These are phyloP conservation scores for Podospora didyma DNA, from an alignment of 495 filamentous ascomycete species.

Conservation along the genomic window DNA sequence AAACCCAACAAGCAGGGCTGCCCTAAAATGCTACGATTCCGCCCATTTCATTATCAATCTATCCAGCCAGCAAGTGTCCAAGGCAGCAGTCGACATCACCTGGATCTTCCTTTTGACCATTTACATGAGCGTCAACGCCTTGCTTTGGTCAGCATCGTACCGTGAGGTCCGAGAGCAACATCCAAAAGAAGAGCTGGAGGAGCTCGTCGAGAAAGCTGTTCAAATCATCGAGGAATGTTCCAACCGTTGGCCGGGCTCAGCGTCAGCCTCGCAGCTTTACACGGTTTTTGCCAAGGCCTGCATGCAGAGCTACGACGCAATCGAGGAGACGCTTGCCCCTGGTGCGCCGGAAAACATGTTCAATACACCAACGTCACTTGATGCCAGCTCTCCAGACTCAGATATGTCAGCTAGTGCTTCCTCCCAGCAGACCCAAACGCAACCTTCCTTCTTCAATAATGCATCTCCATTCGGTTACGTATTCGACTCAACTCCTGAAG, in stretches of 20 bases:
- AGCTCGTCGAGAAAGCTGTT: conserved; percentile 63
- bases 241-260: conserved; percentile 84
- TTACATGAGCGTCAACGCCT: conserved; percentile 81
- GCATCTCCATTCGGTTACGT: conserved; percentile 49
- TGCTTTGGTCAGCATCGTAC: conserved; percentile 86
- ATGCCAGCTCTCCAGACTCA: conserved; percentile 41
- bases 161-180: conserved; percentile 71
- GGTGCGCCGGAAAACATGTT: conserved; percentile 55
- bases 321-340: conserved; percentile 40
- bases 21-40: conserved; percentile 75
- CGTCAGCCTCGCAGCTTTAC: conserved; percentile 78
- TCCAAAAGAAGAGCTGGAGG: conserved; percentile 64
- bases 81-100: conserved; percentile 72
- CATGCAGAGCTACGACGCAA: conserved; percentile 71
- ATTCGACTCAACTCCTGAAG: conserved; percentile 41
- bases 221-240: conserved; percentile 71
- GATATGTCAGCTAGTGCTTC: conserved; percentile 22
- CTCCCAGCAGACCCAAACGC: conserved; percentile 14
- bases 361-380: conserved; percentile 56
- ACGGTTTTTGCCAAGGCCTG: conserved; percentile 74
- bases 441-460: conserved; percentile 24
- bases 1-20: conserved; percentile 69
- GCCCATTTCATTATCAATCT: conserved; percentile 73
- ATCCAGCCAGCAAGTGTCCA: conserved; percentile 70
- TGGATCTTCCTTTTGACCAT: conserved; percentile 87